Evolutionary conservation across 768 basidiomycete species (phyloP), one percentile per base, ranked within the genome.

Genomic region (Mycena kentingensis): DNA sequence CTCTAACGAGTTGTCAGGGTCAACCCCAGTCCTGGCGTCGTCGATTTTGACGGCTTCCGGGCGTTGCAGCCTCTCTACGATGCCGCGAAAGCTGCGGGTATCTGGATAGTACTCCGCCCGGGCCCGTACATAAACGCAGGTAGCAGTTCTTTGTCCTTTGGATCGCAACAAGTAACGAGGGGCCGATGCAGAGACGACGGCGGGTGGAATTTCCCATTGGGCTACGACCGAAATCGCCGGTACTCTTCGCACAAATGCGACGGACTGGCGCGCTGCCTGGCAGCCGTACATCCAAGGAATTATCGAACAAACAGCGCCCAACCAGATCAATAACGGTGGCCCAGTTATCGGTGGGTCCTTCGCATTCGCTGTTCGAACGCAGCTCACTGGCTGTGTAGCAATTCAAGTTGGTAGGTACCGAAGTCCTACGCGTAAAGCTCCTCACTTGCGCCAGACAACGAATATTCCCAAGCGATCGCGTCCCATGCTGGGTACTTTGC

Each of bases 101-200:
- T 93, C 13, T 93, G 85, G 81, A 74, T 93, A 39, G 80, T 91
- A 36, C 75, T 92, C 45, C 81, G 91, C 32, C 91, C 91, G 50
- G 90, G 90, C 10, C 46, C 46, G 22, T 81, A 90, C 61, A 90
- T 90, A 70, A 90, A 90, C 56, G 88, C 87, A 11, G 41, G 24
- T 22, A 12, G 22, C 22, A 11, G 11, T 42, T 10, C 21, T 15
- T 8, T 39, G 8, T 15, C 18, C 10, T 10, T 10, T 39, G 8
- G 31, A 8, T 10, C 19, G 37, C 8, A 11, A 10, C 11, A n/a
- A 8, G 18, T 11, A 11, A 10, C 37, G 10, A 8, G 12, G 24
- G n/a, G 22, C 22, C 22, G 11, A 26, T 32, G 22, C n/a, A 4
- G 89, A 91, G 64, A 89, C 87, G 0, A 84, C 85, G 16, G 90